Evolutionary conservation across 108 stramenopile species (phyloP), one percentile per base, ranked within the genome.

Genomic region (Parmales sp.): DNA sequence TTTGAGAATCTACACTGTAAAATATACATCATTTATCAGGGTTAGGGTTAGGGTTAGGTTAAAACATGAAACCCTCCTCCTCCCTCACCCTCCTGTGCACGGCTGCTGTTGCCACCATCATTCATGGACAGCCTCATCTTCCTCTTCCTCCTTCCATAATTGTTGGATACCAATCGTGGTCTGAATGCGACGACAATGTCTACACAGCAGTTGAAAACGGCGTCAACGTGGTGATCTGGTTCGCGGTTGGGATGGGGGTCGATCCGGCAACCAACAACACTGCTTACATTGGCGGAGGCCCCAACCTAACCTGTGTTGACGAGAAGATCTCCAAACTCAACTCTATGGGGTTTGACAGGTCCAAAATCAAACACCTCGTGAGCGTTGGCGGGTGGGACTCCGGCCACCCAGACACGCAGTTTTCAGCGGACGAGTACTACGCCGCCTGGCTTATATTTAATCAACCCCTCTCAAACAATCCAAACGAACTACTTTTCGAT

Each of bases 381-480:
- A 26, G 46, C n/a, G 36, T 72, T 16, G 71, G 71, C 5, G 71
- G 71, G 48, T 72, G 71, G 71, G 64, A 72, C 67, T 45, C 64
- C 0, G 9, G 45, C 9, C 71, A 72, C 67, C 65, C 65, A 1
- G 23, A 46, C 28, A 66, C 65, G 31, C 8, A 7, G 11, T 18
- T 26, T 43, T 36, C 45, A n/a, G 66, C 48, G 31, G 45, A 44
- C 16, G 65, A 39, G 39, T 60, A 38, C 34, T 66, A 19, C 37
- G 65, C 48, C 16, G 37, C 23, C 16, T 72, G 63, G 41, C 6
- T n/a, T 31, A 46, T 9, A 46, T 71, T 39, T 38, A 68, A 68
- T 36, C n/a, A n/a, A n/a, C n/a, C n/a, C n/a, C n/a, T n/a, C n/a
- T n/a, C n/a, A n/a, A n/a, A n/a, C n/a, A n/a, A n/a, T n/a, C n/a